phyloP scores from a whole-genome alignment of 2,329 filamentous ascomycete species.

The Stagonosporopsis vannaccii region DNA sequence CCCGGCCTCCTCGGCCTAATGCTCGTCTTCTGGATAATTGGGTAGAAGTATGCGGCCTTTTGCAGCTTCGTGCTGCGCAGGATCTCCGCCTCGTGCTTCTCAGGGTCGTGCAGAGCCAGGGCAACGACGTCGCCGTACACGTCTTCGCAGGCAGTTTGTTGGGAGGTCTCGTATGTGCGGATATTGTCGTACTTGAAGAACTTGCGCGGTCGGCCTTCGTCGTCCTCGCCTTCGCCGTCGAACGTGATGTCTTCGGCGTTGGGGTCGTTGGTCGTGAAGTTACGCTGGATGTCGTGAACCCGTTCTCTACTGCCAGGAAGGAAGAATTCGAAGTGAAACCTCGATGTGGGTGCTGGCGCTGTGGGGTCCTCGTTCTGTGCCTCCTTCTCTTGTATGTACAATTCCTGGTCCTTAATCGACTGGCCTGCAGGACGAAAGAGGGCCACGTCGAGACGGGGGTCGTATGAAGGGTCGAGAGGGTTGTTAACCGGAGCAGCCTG shows the following conservation, averaged over 20 bases:
- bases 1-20: constrained; percentile 56
- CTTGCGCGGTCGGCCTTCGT: constrained; percentile 57
- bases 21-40: constrained; percentile 63
- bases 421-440: constrained; percentile 63
- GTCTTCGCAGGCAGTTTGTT: constrained; percentile 60
- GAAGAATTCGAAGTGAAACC: constrained; percentile 68
- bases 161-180: constrained; percentile 67
- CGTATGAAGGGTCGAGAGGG: constrained; percentile 56
- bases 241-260: constrained; percentile 55
- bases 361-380: constrained; percentile 56
- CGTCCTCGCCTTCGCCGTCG: constrained; percentile 43
- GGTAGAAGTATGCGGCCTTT: constrained; percentile 69
- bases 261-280: constrained; percentile 62
- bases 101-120: constrained; percentile 64
- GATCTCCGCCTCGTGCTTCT: constrained; percentile 48
- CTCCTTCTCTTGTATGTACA: constrained; percentile 56
- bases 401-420: constrained; percentile 60
- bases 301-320: constrained; percentile 59
- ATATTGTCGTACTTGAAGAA: constrained; percentile 64
- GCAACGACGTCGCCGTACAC: constrained; percentile 64
- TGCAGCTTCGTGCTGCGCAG: constrained; percentile 44
- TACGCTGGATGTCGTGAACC: constrained; percentile 62
- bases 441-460: constrained; percentile 66
- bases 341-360: constrained; percentile 59
- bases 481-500: constrained; percentile 63